Conservation (phyloP, 2,329 filamentous ascomycete genomes). For the Amylocarpus encephaloides region DNA sequence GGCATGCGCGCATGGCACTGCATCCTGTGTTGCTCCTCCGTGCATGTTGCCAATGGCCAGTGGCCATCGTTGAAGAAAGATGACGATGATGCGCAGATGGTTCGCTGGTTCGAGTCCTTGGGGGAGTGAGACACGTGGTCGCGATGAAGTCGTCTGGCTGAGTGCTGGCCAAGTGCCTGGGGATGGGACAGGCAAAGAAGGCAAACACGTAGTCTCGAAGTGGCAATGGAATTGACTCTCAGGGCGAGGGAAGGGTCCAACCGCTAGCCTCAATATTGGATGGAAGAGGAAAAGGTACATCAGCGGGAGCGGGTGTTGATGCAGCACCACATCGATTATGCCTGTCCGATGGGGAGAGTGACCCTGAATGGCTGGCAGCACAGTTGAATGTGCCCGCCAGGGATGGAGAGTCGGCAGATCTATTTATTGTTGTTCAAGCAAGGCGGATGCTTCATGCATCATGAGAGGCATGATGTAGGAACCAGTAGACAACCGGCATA, state of each 20-base stretch:
- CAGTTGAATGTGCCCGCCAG: background rate
- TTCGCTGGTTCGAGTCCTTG: background rate
- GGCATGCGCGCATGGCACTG: no score
- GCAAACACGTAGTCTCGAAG: background rate
- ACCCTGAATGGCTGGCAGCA: background rate
- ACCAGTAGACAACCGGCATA: no score
- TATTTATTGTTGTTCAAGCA: no score
- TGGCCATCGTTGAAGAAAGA: background rate
- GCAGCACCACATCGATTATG: conserved; percentile 3
- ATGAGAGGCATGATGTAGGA: no score
- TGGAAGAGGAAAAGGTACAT: background rate
- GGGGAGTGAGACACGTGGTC: conserved; percentile 6
- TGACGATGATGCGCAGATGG: background rate
- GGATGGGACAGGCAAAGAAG: conserved; percentile 1
- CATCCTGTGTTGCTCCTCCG: background rate
- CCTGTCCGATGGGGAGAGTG: background rate
- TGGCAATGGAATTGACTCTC: conserved; percentile 2
- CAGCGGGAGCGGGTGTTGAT: background rate
- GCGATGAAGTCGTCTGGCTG: background rate
- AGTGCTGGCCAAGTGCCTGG: background rate
- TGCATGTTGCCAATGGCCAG: background rate
- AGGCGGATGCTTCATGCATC: no score
- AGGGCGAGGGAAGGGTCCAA: background rate
- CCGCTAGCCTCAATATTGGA: conserved; percentile 1
- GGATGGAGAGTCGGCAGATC: no score